Percentiles rank a stretch among this genome's conserved stretches.
phyloP scores from a whole-genome alignment of 1,284 basidiomycete species.

The Fistulina hepatica region DNA sequence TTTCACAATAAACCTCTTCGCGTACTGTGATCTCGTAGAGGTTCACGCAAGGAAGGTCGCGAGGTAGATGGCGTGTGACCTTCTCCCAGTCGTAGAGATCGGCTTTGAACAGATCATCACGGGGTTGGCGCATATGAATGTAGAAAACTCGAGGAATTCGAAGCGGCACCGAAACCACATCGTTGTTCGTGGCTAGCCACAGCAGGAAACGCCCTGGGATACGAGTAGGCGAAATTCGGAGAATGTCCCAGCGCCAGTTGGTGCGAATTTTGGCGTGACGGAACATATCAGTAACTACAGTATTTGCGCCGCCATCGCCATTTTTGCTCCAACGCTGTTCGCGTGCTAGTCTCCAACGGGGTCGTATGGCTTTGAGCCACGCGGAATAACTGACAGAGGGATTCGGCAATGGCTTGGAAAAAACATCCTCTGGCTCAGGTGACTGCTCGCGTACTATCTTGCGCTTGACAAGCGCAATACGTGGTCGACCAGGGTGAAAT shows the following conservation, averaged over 20 bases:
- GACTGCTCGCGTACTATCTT: slow-evolving; percentile 30
- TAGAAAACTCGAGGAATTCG: slow-evolving; percentile 90
- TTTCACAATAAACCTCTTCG: slow-evolving; percentile 77
- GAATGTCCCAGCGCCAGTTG: slow-evolving; percentile 80
- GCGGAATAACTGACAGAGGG: slow-evolving; percentile 58
- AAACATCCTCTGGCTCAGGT: slow-evolving; percentile 31
- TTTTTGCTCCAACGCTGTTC: no score
- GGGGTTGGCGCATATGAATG: slow-evolving; percentile 74
- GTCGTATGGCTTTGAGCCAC: slow-evolving; percentile 76
- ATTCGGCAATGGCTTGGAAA: slow-evolving; percentile 40
- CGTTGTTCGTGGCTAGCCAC: slow-evolving; percentile 82
- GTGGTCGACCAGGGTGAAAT: slow-evolving; percentile 22
- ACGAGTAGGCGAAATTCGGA: slow-evolving; percentile 77
- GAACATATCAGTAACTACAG: slow-evolving; percentile 52
- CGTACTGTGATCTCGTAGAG: slow-evolving; percentile 79
- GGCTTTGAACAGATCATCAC: slow-evolving; percentile 52
- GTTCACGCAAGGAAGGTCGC: slow-evolving; percentile 67
- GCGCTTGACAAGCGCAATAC: slow-evolving; percentile 47
- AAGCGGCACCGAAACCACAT: slow-evolving; percentile 71
- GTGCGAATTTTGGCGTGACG: slow-evolving; percentile 57
- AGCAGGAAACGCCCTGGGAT: slow-evolving; percentile 79
- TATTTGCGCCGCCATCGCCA: slow-evolving; percentile 29
- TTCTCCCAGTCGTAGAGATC: slow-evolving; percentile 66
- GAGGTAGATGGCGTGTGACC: slow-evolving; percentile 72
- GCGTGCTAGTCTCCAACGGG: slow-evolving; percentile 65